phyloP scores from a whole-genome alignment of 2,329 filamentous ascomycete genomes.

The Thielaviopsis populi region DNA sequence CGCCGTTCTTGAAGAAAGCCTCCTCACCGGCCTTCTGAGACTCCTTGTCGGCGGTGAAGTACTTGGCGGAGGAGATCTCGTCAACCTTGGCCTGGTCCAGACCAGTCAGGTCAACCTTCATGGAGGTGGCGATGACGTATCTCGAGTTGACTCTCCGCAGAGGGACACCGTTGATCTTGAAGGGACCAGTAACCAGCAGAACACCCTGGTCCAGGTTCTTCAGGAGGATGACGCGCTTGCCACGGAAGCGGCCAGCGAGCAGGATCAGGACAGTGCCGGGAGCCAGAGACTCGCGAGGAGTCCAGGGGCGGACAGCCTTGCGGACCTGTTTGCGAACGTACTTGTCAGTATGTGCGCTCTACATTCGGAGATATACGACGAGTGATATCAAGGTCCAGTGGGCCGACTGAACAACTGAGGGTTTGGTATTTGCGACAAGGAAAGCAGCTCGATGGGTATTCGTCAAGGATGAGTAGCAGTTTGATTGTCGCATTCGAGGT shows the following conservation, averaged over 20 bases:
- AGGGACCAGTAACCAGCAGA: conserved; percentile 96
- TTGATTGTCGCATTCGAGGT: not conserved
- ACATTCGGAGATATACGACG: not conserved
- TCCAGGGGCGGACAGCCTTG: conserved; percentile 80
- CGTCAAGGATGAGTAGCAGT: not conserved
- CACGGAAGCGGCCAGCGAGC: conserved; percentile 97
- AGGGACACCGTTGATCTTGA: conserved; percentile 99
- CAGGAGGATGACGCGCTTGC: conserved; percentile 98
- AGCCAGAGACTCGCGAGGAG: conserved; percentile 76
- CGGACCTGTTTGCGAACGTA: conserved; percentile 50
- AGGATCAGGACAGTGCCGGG: conserved; percentile 97
- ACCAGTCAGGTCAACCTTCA: conserved; percentile 69
- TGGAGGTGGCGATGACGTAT: conserved; percentile 84
- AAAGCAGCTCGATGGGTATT: too few relatives aligned
- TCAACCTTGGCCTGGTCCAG: conserved; percentile 84
- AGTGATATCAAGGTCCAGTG: not conserved
- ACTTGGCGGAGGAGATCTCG: conserved; percentile 60
- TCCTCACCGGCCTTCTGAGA: conserved; percentile 95
- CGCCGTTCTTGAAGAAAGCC: conserved; percentile 98
- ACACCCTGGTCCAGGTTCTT: conserved; percentile 96
- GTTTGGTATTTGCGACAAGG: not conserved
- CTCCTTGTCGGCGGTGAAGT: conserved; percentile 93
- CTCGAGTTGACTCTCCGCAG: conserved; percentile 86
- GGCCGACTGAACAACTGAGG: not conserved
- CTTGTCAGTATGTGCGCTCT: conserved; percentile 14